Conservation (phyloP, 2,329 filamentous ascomycete genomes). For the Paraphoma chrysanthemicola region DNA sequence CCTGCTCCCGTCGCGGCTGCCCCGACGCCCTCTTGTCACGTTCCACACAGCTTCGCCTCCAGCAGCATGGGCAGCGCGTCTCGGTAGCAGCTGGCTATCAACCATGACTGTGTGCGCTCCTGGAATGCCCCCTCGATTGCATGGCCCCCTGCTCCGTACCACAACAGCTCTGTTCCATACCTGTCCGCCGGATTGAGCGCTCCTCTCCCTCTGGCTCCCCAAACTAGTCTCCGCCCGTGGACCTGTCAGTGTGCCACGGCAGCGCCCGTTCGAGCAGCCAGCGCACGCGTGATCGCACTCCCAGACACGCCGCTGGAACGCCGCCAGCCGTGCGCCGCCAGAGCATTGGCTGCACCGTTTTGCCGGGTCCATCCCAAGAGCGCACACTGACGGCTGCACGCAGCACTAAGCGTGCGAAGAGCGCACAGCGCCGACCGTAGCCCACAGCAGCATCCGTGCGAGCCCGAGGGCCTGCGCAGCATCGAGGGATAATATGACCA, state of each 20-base stretch:
- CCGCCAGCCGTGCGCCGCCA: constrained; percentile 36
- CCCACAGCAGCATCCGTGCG: constrained; percentile 46
- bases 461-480: constrained; percentile 29
- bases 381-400: constrained; percentile 48
- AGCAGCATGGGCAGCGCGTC: constrained; percentile 44
- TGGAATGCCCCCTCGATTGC: constrained; percentile 46
- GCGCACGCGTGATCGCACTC: constrained; percentile 50
- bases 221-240: constrained; percentile 33
- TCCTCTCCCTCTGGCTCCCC: constrained; percentile 22
- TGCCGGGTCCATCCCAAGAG: constrained; percentile 37
- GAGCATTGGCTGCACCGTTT: constrained; percentile 48
- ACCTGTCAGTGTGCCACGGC: constrained; percentile 41
- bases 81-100: constrained; percentile 37
- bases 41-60: constrained; percentile 18
- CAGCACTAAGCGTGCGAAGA: constrained; percentile 50
- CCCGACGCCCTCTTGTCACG: constrained; percentile 12
- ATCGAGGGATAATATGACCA: constrained; percentile 54
- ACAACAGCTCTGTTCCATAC: constrained; percentile 49
- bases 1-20: constrained; percentile 7
- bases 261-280: constrained; percentile 45
- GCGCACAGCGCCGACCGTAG: constrained; percentile 33
- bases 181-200: constrained; percentile 47
- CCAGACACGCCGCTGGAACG: constrained; percentile 51
- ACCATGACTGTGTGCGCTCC: constrained; percentile 41
- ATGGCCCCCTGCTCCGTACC: constrained; percentile 45